A percentile compares a stretch with the other conserved stretches of the same genome.
Conservation (phyloP, 768 basidiomycete species). For the Mycena haematopus region DNA sequence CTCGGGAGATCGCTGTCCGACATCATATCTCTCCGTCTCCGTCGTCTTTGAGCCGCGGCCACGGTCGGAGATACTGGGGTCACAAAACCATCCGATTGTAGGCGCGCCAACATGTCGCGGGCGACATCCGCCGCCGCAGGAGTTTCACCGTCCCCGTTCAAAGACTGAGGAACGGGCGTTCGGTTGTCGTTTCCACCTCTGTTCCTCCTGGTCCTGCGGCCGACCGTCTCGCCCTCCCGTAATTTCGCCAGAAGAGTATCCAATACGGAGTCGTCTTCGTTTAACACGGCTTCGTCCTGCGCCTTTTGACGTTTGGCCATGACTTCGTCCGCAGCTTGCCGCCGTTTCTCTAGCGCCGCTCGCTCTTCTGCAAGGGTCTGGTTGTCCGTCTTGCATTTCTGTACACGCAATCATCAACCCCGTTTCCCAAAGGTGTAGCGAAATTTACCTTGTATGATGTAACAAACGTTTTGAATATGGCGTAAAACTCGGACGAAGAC, state of each 20-base stretch:
- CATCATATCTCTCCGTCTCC: slow-evolving; percentile 40
- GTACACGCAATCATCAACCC: background rate
- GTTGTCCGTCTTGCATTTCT: slow-evolving; percentile 93
- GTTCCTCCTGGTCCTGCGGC: slow-evolving; percentile 59
- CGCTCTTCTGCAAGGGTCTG: slow-evolving; percentile 75
- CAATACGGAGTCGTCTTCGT: slow-evolving; percentile 66
- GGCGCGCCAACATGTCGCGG: slow-evolving; percentile 74
- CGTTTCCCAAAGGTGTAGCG: background rate
- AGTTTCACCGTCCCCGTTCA: slow-evolving; percentile 42
- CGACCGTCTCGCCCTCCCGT: slow-evolving; percentile 69
- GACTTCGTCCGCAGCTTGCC: slow-evolving; percentile 68
- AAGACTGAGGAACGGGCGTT: slow-evolving; percentile 40
- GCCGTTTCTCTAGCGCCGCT: slow-evolving; percentile 69
- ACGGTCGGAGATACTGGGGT: slow-evolving; percentile 56
- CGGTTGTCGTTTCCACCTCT: slow-evolving; percentile 48
- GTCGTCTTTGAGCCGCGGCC: slow-evolving; percentile 43
- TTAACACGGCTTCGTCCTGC: slow-evolving; percentile 43
- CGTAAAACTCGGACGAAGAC: slow-evolving; percentile 92
- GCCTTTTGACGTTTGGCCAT: slow-evolving; percentile 61
- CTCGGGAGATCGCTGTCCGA: slow-evolving; percentile 24
- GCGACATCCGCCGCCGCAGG: slow-evolving; percentile 59
- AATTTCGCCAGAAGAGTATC: slow-evolving; percentile 78
- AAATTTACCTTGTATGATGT: slow-evolving; percentile 81
- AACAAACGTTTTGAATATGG: slow-evolving; percentile 95
- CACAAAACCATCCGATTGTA: slow-evolving; percentile 75